phyloP scores from a whole-genome alignment of 768 basidiomycete species.

The Tylopilus sp. region DNA sequence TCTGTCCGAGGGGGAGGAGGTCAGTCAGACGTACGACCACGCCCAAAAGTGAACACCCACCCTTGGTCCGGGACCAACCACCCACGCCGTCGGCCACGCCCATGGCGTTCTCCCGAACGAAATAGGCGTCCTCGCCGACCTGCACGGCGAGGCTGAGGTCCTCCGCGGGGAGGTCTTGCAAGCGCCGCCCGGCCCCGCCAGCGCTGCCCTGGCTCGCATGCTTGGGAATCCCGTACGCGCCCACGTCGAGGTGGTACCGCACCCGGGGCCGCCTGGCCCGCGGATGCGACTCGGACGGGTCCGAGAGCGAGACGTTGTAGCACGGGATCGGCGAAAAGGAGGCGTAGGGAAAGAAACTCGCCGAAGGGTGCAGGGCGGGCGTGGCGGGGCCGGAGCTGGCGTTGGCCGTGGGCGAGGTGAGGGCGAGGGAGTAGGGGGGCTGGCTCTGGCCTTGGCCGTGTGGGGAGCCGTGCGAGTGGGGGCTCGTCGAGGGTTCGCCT shows the following conservation, averaged over 20 bases:
- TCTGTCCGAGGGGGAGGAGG: slow-evolving; percentile 14
- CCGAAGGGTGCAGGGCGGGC: slow-evolving; percentile 30
- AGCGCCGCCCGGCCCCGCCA: slow-evolving; percentile 25
- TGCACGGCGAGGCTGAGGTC: slow-evolving; percentile 58
- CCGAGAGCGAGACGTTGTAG: slow-evolving; percentile 26
- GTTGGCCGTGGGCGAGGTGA: slow-evolving; percentile 41
- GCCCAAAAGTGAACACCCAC: slow-evolving; percentile 30
- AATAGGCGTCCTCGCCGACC: slow-evolving; percentile 93
- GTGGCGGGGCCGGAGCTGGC: slow-evolving; percentile 28
- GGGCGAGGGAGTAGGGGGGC: slow-evolving; percentile 41
- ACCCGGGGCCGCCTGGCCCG: slow-evolving; percentile 31
- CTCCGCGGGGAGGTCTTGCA: slow-evolving; percentile 28
- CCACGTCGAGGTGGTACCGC: slow-evolving; percentile 62
- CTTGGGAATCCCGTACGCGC: slow-evolving; percentile 86
- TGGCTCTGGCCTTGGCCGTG: slow-evolving; percentile 34
- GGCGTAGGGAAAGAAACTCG: slow-evolving; percentile 36
- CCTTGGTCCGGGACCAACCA: slow-evolving; percentile 65
- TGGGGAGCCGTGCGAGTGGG: slow-evolving; percentile 32
- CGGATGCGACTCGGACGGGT: slow-evolving; percentile 27
- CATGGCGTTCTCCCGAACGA: slow-evolving; percentile 77
- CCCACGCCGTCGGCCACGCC: slow-evolving; percentile 96
- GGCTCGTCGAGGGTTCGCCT: slow-evolving; percentile 37
- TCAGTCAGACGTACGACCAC: too few relatives aligned
- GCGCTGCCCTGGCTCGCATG: slow-evolving; percentile 18
- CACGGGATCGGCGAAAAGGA: slow-evolving; percentile 32